phyloP scores from a whole-genome alignment of 2,329 filamentous ascomycete species.

The Gremmenia infestans region DNA sequence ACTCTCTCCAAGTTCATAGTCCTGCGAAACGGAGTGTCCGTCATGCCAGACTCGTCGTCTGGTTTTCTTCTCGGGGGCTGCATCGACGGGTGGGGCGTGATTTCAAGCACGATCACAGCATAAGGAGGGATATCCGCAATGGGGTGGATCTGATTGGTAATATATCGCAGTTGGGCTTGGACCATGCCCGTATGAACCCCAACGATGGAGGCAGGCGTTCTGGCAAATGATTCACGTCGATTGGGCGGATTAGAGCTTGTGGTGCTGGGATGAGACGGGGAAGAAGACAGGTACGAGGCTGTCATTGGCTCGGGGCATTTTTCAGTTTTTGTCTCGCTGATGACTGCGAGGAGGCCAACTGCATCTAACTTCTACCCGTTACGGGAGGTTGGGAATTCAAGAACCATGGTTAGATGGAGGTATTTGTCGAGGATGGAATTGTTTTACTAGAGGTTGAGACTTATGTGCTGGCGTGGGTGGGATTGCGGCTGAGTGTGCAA shows the following conservation, averaged over 20 bases:
- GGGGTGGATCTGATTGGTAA: background rate
- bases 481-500: too few species aligned
- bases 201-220: background rate
- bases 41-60: background rate
- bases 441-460: too few species aligned
- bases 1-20: background rate
- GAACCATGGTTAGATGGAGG: background rate
- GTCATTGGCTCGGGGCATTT: slow-evolving; percentile 1
- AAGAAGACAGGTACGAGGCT: slow-evolving; percentile 1
- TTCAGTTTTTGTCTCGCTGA: slow-evolving; percentile 2
- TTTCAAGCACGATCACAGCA: background rate
- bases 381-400: background rate
- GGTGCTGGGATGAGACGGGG: slow-evolving; percentile 1
- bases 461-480: too few species aligned
- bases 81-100: background rate
- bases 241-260: background rate
- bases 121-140: background rate
- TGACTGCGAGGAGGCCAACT: slow-evolving; percentile 10
- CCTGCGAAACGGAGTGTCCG: background rate
- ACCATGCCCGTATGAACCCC: background rate
- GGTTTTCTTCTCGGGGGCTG: too few species aligned
- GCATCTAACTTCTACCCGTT: slow-evolving; percentile 1
- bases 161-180: background rate
- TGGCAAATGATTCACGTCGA: background rate
- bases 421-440: background rate